phyloP scores from a whole-genome alignment of 1,284 basidiomycete genomes.

The Leccinum variabile region DNA sequence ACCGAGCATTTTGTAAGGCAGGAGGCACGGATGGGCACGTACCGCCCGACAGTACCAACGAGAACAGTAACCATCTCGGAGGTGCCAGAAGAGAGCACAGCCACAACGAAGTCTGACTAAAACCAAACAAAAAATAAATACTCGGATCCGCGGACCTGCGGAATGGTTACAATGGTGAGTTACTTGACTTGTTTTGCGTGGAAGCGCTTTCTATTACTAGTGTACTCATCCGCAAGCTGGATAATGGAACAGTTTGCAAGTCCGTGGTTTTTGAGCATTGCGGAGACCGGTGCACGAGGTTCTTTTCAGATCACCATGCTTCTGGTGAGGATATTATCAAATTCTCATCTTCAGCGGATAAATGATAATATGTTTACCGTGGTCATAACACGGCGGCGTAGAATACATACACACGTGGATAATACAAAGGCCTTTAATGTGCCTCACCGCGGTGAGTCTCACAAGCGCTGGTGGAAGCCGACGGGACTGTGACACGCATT shows the following conservation, averaged over 20 bases:
- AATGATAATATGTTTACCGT: neutral
- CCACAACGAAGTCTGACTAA: neutral
- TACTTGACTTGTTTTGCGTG: neutral
- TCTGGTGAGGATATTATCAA: neutral
- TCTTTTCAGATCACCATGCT: neutral
- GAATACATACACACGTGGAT: neutral
- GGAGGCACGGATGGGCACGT: constrained; percentile 1
- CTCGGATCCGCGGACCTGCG: too few relatives aligned
- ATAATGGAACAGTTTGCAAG: neutral
- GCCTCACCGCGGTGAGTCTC: neutral
- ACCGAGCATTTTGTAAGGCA: constrained; percentile 7
- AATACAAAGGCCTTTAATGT: neutral
- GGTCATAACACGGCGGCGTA: neutral
- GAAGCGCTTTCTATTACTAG: neutral
- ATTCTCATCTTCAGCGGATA: neutral
- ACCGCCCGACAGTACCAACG: constrained; percentile 15
- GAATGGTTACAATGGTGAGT: neutral
- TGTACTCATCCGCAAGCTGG: neutral
- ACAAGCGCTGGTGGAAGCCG: neutral
- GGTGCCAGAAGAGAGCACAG: neutral
- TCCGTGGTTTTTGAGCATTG: neutral
- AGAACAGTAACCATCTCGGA: constrained; percentile 22
- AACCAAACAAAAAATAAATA: constrained; percentile 26
- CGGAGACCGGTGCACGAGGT: neutral
- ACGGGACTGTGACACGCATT: neutral